A percentile compares a stretch with the other conserved stretches of the same genome.
Evolutionary conservation across 1,139 yeast genomes (phyloP).

Genomic region (Geotrichum reessii): DNA sequence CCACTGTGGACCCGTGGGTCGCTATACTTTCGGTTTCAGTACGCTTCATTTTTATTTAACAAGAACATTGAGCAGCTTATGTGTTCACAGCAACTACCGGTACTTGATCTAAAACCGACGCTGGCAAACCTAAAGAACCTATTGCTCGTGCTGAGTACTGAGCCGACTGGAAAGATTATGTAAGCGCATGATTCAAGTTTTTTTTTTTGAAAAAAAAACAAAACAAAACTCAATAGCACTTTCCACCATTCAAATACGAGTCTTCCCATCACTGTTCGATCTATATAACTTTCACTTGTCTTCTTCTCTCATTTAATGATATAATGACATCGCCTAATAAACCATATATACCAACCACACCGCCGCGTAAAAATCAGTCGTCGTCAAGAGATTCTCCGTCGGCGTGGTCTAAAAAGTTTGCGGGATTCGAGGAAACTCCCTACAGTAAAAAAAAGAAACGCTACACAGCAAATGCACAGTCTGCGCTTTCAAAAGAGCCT

Average conservation of each 20-base stretch:
- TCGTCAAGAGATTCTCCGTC: neutral
- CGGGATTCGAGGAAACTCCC: conserved; percentile 11
- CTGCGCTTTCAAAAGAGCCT: neutral
- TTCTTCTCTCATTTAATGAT: neutral
- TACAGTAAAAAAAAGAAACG: conserved; percentile 9
- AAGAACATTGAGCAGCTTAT: conserved; percentile 49
- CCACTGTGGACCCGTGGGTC: conserved; percentile 50
- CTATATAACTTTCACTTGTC: neutral
- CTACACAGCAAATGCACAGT: neutral
- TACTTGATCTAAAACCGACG: conserved; percentile 38
- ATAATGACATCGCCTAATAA: conserved; percentile 9
- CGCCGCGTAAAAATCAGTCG: neutral
- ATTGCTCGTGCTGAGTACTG: conserved; percentile 28
- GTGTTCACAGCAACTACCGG: conserved; percentile 34
- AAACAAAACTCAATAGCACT: neutral
- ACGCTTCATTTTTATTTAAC: conserved; percentile 45
- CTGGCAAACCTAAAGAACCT: conserved; percentile 39
- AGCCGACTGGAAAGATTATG: neutral
- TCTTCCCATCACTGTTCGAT: neutral
- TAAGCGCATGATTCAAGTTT: neutral
- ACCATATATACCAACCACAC: conserved; percentile 6
- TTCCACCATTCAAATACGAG: neutral
- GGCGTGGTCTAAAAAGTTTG: neutral
- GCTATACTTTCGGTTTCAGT: conserved; percentile 47
- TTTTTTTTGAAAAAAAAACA: no score